phyloP scores from a whole-genome alignment of 2,329 filamentous ascomycete genomes.

The Orbilia quercus region DNA sequence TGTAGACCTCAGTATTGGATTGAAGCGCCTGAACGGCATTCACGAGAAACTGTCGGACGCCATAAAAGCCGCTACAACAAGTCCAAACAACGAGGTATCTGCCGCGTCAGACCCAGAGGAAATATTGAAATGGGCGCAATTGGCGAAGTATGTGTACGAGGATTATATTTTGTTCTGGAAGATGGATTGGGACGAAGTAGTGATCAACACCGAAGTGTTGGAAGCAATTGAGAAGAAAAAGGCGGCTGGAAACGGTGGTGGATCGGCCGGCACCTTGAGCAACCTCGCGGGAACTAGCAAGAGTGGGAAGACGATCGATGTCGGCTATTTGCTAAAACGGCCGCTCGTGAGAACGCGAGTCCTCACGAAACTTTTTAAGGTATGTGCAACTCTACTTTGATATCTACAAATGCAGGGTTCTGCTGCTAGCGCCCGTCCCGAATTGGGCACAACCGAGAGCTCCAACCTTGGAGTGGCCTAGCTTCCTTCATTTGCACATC shows the following conservation, averaged over 20 bases:
- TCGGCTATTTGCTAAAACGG: constrained; percentile 89
- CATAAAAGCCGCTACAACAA: constrained; percentile 35
- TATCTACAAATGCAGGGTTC: constrained; percentile 24
- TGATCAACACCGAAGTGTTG: constrained; percentile 79
- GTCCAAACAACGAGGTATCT: constrained; percentile 9
- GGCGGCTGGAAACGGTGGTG: constrained; percentile 22
- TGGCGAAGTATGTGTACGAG: constrained; percentile 80
- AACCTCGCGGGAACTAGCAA: constrained; percentile 20
- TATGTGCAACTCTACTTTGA: constrained; percentile 61
- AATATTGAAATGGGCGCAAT: constrained; percentile 83
- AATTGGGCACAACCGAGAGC: constrained; percentile 15
- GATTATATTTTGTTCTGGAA: constrained; percentile 90
- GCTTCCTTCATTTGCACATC: background rate
- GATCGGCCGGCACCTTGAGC: constrained; percentile 26
- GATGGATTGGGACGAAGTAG: constrained; percentile 90
- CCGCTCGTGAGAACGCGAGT: constrained; percentile 89
- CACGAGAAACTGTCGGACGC: constrained; percentile 82
- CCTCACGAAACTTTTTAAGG: constrained; percentile 83
- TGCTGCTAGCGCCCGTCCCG: background rate
- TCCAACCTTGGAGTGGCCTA: background rate
- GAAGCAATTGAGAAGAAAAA: constrained; percentile 56
- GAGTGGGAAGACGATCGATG: constrained; percentile 85
- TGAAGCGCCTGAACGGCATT: constrained; percentile 82
- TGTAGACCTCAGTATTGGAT: constrained; percentile 88
- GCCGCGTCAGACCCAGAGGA: constrained; percentile 69